Evolutionary conservation across 805 yeast genomes (phyloP).

Genomic region (Kodamaea jinghongensis): DNA sequence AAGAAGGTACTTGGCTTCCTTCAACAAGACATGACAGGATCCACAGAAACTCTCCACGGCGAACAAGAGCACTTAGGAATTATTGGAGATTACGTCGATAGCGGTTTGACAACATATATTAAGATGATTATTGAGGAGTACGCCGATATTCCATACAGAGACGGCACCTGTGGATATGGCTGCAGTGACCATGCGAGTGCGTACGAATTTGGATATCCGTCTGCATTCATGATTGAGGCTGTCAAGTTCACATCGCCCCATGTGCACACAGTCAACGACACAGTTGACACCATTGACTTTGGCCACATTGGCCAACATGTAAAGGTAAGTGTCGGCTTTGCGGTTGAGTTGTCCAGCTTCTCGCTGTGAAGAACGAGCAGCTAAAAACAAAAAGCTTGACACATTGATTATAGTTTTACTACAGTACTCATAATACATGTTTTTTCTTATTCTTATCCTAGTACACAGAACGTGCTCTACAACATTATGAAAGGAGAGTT

Average conservation of each 20-base stretch:
- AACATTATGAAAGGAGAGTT: not conserved
- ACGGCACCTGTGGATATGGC: conserved; percentile 84
- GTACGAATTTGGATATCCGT: conserved; percentile 76
- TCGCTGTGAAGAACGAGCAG: not conserved
- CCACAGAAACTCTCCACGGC: conserved; percentile 50
- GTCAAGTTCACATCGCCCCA: conserved; percentile 62
- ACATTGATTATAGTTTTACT: not conserved
- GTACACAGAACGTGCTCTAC: not conserved
- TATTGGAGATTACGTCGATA: conserved; percentile 65
- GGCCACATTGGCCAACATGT: conserved; percentile 79
- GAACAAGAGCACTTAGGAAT: conserved; percentile 73
- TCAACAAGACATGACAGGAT: conserved; percentile 96
- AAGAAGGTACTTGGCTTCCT: conserved; percentile 73
- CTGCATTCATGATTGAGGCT: conserved; percentile 78
- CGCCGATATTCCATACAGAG: conserved; percentile 65
- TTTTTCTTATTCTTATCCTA: not conserved
- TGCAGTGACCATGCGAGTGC: conserved; percentile 95
- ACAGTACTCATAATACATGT: too few species aligned
- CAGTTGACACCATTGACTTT: conserved; percentile 74
- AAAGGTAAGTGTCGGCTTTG: conserved; percentile 70
- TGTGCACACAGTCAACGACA: conserved; percentile 77
- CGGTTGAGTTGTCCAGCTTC: conserved; percentile 53
- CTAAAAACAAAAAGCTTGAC: not conserved
- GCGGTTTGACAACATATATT: conserved; percentile 54
- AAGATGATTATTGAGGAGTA: conserved; percentile 60